Evolutionary conservation across 306 rosid genomes (phyloP).

Genomic region (Parietaria judaica): DNA sequence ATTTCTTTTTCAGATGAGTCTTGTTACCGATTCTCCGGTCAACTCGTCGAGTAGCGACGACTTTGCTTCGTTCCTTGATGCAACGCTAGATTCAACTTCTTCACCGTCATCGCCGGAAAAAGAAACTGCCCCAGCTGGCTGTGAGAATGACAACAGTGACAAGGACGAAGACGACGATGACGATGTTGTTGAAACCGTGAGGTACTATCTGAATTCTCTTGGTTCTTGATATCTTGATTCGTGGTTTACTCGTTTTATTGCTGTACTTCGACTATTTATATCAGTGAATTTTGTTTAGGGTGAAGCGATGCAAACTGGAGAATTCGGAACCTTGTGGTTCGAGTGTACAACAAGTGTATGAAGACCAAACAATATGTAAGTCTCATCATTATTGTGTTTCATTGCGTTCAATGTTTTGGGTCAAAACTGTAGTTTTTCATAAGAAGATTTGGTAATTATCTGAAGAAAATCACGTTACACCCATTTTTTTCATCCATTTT

Average conservation of each 20-base stretch:
- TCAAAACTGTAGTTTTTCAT: too few species aligned
- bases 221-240: background rate
- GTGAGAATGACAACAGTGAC: slow-evolving; percentile 4
- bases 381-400: too few species aligned
- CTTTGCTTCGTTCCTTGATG: slow-evolving; percentile 45
- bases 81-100: slow-evolving; percentile 39
- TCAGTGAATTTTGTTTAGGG: slow-evolving; percentile 21
- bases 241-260: too few species aligned
- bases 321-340: slow-evolving; percentile 30
- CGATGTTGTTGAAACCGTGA: slow-evolving; percentile 28
- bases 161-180: background rate
- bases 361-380: slow-evolving; percentile 34
- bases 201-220: slow-evolving; percentile 20
- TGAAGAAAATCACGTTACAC: too few species aligned
- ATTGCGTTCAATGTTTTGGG: too few species aligned
- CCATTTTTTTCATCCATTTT: background rate
- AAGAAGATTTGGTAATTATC: too few species aligned
- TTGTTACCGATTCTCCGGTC: slow-evolving; percentile 55
- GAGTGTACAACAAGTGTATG: slow-evolving; percentile 23
- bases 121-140: slow-evolving; percentile 1
- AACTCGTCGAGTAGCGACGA: slow-evolving; percentile 74
- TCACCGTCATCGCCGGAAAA: slow-evolving; percentile 23
- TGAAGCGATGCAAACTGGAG: slow-evolving; percentile 47
- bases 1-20: slow-evolving; percentile 45
- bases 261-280: background rate